phyloP scores from a whole-genome alignment of 495 filamentous ascomycete genomes.

The Aspergillus haitiensis region DNA sequence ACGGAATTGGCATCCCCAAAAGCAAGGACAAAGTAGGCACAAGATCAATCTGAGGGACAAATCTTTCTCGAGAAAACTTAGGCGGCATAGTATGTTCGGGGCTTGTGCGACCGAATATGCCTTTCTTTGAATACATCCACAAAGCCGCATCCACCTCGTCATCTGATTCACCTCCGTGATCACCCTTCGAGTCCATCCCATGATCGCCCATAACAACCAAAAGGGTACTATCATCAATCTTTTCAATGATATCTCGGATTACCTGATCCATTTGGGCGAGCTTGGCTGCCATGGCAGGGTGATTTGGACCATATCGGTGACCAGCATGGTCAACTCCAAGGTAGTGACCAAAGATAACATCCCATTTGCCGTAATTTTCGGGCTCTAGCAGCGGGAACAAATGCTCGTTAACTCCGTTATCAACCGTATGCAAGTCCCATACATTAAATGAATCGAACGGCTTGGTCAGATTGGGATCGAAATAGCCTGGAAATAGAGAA shows the following conservation, averaged over 20 bases:
- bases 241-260: conserved; percentile 66
- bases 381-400: conserved; percentile 78
- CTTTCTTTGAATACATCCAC: conserved; percentile 95
- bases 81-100: conserved; percentile 63
- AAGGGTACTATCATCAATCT: conserved; percentile 80
- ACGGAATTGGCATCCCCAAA: conserved; percentile 89
- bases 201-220: conserved; percentile 97
- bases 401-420: conserved; percentile 93
- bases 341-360: conserved; percentile 88
- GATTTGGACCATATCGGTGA: conserved; percentile 91
- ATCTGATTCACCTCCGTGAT: conserved; percentile 94
- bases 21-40: conserved; percentile 88
- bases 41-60: conserved; percentile 92
- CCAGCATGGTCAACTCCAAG: conserved; percentile 97
- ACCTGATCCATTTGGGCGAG: conserved; percentile 87
- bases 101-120: conserved; percentile 74
- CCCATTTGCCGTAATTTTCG: conserved; percentile 70
- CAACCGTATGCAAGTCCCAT: conserved; percentile 95
- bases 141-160: conserved; percentile 92
- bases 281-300: conserved; percentile 87
- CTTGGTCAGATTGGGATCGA: conserved; percentile 77
- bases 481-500: conserved; percentile 85
- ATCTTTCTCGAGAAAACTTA: conserved; percentile 69
- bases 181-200: conserved; percentile 96
- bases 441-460: conserved; percentile 97